phyloP scores from a whole-genome alignment of 164 flowering plant species.

The Protea cynaroides region DNA sequence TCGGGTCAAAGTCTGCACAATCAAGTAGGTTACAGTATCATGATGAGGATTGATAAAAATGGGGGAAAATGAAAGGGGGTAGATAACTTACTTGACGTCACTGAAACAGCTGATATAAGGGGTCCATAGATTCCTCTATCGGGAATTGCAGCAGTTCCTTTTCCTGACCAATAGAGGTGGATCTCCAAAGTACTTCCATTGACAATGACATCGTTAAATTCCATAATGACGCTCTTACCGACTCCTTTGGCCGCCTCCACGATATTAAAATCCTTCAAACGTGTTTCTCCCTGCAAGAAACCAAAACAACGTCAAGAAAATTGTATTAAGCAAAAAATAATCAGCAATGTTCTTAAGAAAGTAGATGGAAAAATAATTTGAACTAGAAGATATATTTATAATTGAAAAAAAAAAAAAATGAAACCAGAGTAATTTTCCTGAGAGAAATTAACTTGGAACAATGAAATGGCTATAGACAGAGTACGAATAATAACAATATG shows the following conservation, averaged over 20 bases:
- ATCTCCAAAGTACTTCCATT: conserved; percentile 59
- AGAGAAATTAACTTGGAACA: background rate
- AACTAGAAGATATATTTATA: background rate
- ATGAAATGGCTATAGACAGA: background rate
- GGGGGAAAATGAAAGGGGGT: background rate
- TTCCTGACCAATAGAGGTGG: conserved; percentile 79
- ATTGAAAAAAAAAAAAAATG: background rate
- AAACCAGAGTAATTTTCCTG: background rate
- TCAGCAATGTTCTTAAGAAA: background rate
- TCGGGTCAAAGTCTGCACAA: conserved; percentile 49
- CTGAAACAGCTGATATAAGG: conserved; percentile 70
- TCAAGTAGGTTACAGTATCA: background rate
- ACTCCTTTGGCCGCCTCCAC: conserved; percentile 43
- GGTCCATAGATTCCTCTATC: conserved; percentile 74
- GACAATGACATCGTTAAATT: conserved; percentile 26
- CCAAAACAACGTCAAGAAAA: background rate
- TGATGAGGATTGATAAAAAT: background rate
- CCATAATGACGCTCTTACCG: conserved; percentile 27
- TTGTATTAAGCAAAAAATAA: background rate
- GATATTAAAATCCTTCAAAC: conserved; percentile 40
- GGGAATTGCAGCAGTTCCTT: conserved; percentile 71
- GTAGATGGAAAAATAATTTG: background rate
- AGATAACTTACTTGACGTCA: conserved; percentile 64
- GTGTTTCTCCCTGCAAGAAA: conserved; percentile 19
- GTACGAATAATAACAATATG: background rate